Evolutionary conservation across 805 yeast genomes (phyloP), one percentile per base, ranked within the genome.

Genomic region (Candida namnaoensis): DNA sequence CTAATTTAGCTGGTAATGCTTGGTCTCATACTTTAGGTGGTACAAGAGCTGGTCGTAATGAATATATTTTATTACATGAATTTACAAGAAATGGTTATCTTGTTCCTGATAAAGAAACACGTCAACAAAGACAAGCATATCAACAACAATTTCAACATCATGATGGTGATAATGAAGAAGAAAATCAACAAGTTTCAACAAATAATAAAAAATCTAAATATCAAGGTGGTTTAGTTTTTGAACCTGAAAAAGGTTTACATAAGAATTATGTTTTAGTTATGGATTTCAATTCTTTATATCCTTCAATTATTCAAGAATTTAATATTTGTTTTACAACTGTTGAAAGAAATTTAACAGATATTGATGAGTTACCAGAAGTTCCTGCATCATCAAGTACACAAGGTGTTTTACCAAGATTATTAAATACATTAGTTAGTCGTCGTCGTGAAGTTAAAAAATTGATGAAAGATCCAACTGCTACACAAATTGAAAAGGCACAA

Each of bases 251-350:
- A 57, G 99, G 99, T 2, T 68, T 93, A 35, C 96, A 91, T 58
- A 88, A 87, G 57, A 83, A 87, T 49, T 86, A 82, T 57, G 76
- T 88, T 3, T 65, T 93, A 47, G 99, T 93, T 23, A 90, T 93
- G 98, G 99, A 93, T 66, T 93, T 93, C 80, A 93, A 93, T 65
- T 88, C 96, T 38, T 74, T 93, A 66, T 93, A 93, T 58, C 99
- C 99, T 9, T 86, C 96, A 47, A 91, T 93, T 56, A 93, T 93
- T 51, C 99, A 93, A 65, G 99, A 93, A 62, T 93, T 75, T 62
- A 93, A 93, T 59, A 93, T 93, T 50, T 93, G 99, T 68, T 93
- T 93, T 67, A 90, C 98, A 2, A 93, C 99, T 0, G 95, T 93
- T 23, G 83, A 82, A 24, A 71, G 96, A 59, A 76, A 73, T 32